Evolutionary conservation across 345 rosid genomes (phyloP), one percentile per base, ranked within the genome.

Genomic region (Toxicodendron radicans): DNA sequence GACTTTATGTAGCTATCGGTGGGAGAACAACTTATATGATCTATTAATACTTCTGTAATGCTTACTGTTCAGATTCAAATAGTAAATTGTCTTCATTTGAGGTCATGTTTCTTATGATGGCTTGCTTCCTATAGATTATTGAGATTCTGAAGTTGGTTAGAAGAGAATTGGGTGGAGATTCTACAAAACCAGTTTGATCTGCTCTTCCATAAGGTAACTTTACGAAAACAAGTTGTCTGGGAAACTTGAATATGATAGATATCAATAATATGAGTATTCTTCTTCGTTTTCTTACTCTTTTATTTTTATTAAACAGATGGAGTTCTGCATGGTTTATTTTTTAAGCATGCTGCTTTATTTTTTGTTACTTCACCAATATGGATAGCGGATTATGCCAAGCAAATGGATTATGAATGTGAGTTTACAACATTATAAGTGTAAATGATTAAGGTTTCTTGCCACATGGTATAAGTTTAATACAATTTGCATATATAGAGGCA

Each of bases 111-210:
- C 51, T 56, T 33, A 32, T 18, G n/a, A 32, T 43, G 27, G 11
- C 14, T 75, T 79, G 27, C 51, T 79, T 27, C 38, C 64, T 76
- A 76, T 91, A 95, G 99, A 83, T 95, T 70, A 84, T 86, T 72
- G 98, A 93, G 86, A 89, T 88, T 60, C 80, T 95, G 80, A 89
- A 86, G 88, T 87, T 95, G 67, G 93, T 95, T 49, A 82, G 85
- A 75, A 87, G 89, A 82, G 96, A 93, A 83, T 80, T 95, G 84
- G 87, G 87, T 21, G 97, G 95, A 74, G 89, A 85, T 79, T 73
- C 84, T 56, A 73, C 72, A 14, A 86, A 82, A 77, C 59, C 74
- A 38, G 81, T 68, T 71, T 86, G 84, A 83, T 66, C 32, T 57
- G 48, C 24, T 18, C 41, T n/a, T 14, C 53, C 49, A 38, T 46